phyloP scores from a whole-genome alignment of 352 stramenopile genomes.

The Pythium phragmiticola region DNA sequence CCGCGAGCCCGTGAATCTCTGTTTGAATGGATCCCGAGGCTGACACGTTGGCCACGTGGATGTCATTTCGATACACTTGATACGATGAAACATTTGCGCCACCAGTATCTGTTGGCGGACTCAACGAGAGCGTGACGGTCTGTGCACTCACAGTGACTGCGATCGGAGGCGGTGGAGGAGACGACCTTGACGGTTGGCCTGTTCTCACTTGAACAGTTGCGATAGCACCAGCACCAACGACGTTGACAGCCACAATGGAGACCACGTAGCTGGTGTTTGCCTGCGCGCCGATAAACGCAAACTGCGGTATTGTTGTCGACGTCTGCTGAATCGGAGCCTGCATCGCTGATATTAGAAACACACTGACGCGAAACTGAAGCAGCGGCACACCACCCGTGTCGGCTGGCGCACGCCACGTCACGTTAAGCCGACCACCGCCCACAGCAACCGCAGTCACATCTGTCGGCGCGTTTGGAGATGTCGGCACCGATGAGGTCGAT shows the following conservation, averaged over 20 bases:
- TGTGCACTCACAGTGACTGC: slow-evolving; percentile 28
- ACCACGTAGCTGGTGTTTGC: slow-evolving; percentile 35
- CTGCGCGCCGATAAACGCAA: slow-evolving; percentile 25
- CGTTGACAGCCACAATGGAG: slow-evolving; percentile 30
- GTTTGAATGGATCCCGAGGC: slow-evolving; percentile 25
- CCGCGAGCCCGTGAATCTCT: slow-evolving; percentile 29
- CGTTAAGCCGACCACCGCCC: slow-evolving; percentile 32
- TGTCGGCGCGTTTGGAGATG: slow-evolving; percentile 7
- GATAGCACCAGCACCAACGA: slow-evolving; percentile 20
- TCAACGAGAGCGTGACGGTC: slow-evolving; percentile 35
- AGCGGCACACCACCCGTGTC: slow-evolving; percentile 45
- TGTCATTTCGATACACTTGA: slow-evolving; percentile 44
- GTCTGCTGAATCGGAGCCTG: neutral
- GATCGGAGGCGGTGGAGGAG: slow-evolving; percentile 28
- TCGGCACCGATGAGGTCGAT: slow-evolving; percentile 33
- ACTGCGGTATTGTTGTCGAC: neutral
- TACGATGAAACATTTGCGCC: slow-evolving; percentile 32
- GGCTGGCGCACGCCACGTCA: slow-evolving; percentile 30
- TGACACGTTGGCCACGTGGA: slow-evolving; percentile 24
- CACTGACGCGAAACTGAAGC: slow-evolving; percentile 21
- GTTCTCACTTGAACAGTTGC: slow-evolving; percentile 26
- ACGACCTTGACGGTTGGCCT: slow-evolving; percentile 27
- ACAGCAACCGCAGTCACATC: slow-evolving; percentile 14
- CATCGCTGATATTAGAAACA: slow-evolving; percentile 2
- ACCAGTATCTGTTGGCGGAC: slow-evolving; percentile 40